A percentile compares a stretch with the other conserved stretches of the same genome.
These are phyloP conservation scores for Sclerotinia sclerotiorum DNA, from an alignment of 2,329 filamentous ascomycete genomes.

Conservation along the genomic window DNA sequence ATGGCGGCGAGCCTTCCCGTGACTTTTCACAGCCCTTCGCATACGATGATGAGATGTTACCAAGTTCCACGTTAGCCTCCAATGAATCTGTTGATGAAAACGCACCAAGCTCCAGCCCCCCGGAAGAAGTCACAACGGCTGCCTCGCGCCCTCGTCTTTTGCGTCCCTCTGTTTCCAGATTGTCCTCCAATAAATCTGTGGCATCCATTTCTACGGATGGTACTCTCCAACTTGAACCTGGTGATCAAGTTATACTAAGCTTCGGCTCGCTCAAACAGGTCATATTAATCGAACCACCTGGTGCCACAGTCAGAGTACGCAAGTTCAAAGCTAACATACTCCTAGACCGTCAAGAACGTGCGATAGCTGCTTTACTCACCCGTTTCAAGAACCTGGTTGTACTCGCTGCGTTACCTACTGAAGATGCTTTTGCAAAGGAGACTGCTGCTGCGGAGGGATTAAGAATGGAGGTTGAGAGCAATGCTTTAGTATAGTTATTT, in stretches of 20 bases:
- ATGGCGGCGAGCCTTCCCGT: neutral
- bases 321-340: slow-evolving; percentile 26
- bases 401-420: slow-evolving; percentile 33
- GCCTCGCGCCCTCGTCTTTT: too few species aligned
- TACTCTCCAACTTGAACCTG: neutral
- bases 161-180: too few species aligned
- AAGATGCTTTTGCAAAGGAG: slow-evolving; percentile 38
- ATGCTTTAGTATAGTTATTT: slow-evolving; percentile 35
- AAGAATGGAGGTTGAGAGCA: slow-evolving; percentile 40
- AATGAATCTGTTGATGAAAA: neutral
- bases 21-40: neutral
- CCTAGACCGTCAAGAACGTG: slow-evolving; percentile 48
- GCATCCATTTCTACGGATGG: too few species aligned
- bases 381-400: slow-evolving; percentile 47
- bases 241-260: neutral
- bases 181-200: too few species aligned
- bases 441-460: slow-evolving; percentile 38
- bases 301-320: neutral
- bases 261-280: neutral
- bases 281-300: neutral
- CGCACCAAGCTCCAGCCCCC: neutral
- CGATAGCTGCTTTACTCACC: slow-evolving; percentile 48
- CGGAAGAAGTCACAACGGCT: too few species aligned
- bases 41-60: neutral
- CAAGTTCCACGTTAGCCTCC: neutral